Evolutionary conservation across 2,329 filamentous ascomycete species (phyloP).

Genomic region (Colletotrichum melonis): DNA sequence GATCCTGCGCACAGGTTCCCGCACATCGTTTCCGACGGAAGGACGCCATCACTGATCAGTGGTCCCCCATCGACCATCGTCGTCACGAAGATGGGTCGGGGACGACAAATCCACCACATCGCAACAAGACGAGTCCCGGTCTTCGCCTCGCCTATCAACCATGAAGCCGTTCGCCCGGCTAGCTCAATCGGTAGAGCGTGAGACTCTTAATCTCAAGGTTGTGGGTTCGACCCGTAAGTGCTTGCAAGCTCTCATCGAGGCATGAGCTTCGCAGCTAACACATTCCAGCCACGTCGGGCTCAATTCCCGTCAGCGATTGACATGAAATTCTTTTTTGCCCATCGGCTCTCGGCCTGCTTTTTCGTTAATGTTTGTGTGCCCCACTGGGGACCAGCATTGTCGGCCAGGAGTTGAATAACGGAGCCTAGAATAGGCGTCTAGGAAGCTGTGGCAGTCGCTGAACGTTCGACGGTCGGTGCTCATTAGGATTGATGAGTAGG

Average conservation of each 20-base stretch:
- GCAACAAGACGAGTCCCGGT: neutral
- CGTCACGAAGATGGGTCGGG: neutral
- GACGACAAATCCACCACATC: neutral
- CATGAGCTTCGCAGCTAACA: neutral
- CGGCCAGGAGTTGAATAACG: neutral
- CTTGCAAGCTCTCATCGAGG: neutral
- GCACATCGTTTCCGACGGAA: neutral
- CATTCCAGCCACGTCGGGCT: slow-evolving; percentile 4
- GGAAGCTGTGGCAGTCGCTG: neutral
- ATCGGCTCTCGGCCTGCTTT: neutral
- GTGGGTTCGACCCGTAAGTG: slow-evolving; percentile 58
- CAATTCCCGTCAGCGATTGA: slow-evolving; percentile 20
- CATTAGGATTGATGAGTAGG: too few species aligned
- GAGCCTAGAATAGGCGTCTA: neutral
- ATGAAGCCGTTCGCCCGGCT: slow-evolving; percentile 56
- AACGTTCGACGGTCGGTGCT: too few species aligned
- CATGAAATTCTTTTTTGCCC: neutral
- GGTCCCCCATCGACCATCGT: neutral
- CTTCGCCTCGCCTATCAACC: neutral
- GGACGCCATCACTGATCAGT: neutral
- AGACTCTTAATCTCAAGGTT: slow-evolving; percentile 75
- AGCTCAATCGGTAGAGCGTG: slow-evolving; percentile 80
- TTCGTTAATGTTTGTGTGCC: neutral
- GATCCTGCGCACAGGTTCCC: neutral
- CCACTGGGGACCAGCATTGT: neutral